Conservation (phyloP, 2,329 filamentous ascomycete species). For the Phaeosphaeria sp. region DNA sequence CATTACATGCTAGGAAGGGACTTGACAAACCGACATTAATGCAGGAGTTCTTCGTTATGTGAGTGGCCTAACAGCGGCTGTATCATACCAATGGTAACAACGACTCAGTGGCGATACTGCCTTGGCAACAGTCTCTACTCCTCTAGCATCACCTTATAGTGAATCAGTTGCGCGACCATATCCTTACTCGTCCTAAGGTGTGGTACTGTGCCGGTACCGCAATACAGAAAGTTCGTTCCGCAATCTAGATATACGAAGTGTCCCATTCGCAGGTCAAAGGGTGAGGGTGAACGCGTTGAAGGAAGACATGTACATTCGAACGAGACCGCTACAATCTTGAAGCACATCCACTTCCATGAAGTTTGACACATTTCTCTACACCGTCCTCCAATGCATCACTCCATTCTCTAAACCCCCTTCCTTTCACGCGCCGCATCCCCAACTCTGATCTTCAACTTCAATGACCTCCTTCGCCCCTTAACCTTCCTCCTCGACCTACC, state of each 20-base stretch:
- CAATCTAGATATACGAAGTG: background rate
- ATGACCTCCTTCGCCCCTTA: background rate
- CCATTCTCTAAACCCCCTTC: background rate
- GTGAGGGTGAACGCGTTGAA: background rate
- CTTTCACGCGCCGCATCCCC: background rate
- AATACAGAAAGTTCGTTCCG: background rate
- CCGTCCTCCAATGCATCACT: too few species aligned
- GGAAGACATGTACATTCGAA: background rate
- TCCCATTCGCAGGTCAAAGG: background rate
- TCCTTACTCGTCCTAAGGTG: background rate
- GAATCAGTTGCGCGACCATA: background rate
- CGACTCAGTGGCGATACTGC: background rate
- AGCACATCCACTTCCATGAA: too few species aligned
- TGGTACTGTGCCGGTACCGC: background rate
- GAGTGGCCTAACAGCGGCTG: background rate
- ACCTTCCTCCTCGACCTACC: background rate
- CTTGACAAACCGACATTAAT: background rate
- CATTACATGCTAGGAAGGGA: background rate
- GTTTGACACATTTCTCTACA: too few species aligned
- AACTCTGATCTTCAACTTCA: conserved; percentile 15
- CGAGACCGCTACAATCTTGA: too few species aligned
- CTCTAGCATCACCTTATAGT: background rate
- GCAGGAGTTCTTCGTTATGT: background rate
- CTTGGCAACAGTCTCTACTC: background rate
- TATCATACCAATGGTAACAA: background rate